Conservation (phyloP, 257 asterid species). For the Przewalskia tangutica region DNA sequence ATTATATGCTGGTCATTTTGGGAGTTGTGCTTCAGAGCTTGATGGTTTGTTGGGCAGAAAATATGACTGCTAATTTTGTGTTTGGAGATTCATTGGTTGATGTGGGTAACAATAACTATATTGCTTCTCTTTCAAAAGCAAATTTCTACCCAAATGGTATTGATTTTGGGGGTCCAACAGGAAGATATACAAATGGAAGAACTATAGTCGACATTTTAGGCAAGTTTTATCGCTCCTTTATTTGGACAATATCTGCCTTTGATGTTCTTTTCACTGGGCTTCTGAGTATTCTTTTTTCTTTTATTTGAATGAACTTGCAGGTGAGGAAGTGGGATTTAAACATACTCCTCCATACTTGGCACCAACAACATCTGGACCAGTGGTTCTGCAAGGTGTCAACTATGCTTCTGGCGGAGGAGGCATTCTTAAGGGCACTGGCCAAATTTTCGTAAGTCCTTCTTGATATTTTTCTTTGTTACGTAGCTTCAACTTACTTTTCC, state of each 20-base stretch:
- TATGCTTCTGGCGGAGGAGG: conserved; percentile 87
- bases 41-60: background rate
- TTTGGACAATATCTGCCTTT: background rate
- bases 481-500: too few species aligned
- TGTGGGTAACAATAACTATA: conserved; percentile 67
- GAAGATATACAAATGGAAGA: conserved; percentile 66
- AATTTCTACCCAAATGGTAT: conserved; percentile 63
- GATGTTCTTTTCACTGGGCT: background rate
- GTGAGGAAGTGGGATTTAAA: conserved; percentile 42
- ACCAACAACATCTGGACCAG: conserved; percentile 47
- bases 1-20: background rate
- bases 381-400: conserved; percentile 51
- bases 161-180: conserved; percentile 68
- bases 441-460: conserved; percentile 39
- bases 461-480: background rate
- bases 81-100: conserved; percentile 86
- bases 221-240: conserved; percentile 12
- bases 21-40: background rate
- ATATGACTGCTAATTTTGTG: conserved; percentile 39
- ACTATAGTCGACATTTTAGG: conserved; percentile 72
- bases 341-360: conserved; percentile 65
- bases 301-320: conserved; percentile 21
- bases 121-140: conserved; percentile 58
- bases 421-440: conserved; percentile 54
- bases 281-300: background rate